Evolutionary conservation across 106 monocot genomes (phyloP), one percentile per base, ranked within the genome.

Genomic region (Posidonia australis): DNA sequence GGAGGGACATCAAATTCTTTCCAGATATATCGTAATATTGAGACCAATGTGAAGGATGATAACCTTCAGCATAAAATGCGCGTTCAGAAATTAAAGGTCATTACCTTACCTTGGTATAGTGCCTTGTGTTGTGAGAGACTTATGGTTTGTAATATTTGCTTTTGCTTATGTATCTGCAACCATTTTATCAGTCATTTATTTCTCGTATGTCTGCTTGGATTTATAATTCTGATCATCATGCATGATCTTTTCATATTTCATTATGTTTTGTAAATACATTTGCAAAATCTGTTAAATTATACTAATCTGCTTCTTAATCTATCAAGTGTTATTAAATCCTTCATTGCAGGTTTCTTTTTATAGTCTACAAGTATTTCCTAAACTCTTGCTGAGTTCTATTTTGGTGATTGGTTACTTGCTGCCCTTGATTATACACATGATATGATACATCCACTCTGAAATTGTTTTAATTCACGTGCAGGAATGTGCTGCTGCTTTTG

Each of bases 401-500:
- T 36, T 36, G 36, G 36, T n/a, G n/a, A n/a, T n/a, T n/a, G n/a
- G n/a, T n/a, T n/a, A n/a, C n/a, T n/a, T n/a, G n/a, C n/a, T n/a
- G n/a, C n/a, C n/a, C n/a, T n/a, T n/a, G n/a, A n/a, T n/a, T n/a
- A n/a, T n/a, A n/a, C n/a, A n/a, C n/a, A n/a, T n/a, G n/a, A n/a
- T n/a, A n/a, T n/a, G n/a, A n/a, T n/a, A n/a, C n/a, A 16, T 55
- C 16, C 10, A 58, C 23, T 58, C 13, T 61, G 17, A 42, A 32
- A 0, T 62, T 43, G 36, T 36, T 13, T 43, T 31, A 13, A 32
- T 52, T 43, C 58, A 54, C 18, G 5, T 32, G 49, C 77, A 96
- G 96, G 90, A 96, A 77, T 96, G 90, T 74, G 70, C 75, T 64
- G 70, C 90, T 72, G 90, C 96, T 61, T 87, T 96, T 87, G 82